A percentile compares a stretch with the other conserved stretches of the same genome.
Conservation (phyloP, 805 yeast species). For the Candida sonorensis region DNA sequence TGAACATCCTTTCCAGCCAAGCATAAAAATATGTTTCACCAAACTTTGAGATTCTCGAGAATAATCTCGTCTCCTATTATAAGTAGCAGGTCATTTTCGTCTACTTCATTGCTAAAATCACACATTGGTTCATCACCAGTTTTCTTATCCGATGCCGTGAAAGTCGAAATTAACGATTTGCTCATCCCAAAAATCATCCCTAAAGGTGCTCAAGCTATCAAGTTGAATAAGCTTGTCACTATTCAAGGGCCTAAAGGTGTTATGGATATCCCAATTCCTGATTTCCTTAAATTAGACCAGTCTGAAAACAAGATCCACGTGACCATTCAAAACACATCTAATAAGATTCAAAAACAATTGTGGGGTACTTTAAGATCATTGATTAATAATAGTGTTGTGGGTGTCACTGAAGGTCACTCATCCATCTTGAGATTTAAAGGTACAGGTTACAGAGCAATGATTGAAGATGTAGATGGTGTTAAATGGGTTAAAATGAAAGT, state of each 20-base stretch:
- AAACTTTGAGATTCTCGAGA: background rate
- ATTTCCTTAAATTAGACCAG: constrained; percentile 48
- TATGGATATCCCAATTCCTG: constrained; percentile 60
- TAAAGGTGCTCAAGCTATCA: constrained; percentile 57
- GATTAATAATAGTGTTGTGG: constrained; percentile 70
- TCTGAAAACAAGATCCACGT: constrained; percentile 27
- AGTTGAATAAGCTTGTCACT: constrained; percentile 50
- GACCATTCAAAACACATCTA: constrained; percentile 51
- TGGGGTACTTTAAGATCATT: constrained; percentile 93
- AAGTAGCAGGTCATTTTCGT: constrained; percentile 32
- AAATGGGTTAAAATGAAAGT: constrained; percentile 70
- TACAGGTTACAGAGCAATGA: constrained; percentile 88
- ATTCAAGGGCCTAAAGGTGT: constrained; percentile 76
- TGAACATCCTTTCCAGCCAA: too few relatives aligned
- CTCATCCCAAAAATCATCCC: constrained; percentile 53
- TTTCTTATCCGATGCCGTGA: constrained; percentile 55
- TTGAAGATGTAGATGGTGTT: constrained; percentile 52
- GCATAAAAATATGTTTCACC: background rate
- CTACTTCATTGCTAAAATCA: constrained; percentile 32
- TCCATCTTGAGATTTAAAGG: constrained; percentile 87
- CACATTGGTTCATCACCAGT: constrained; percentile 82
- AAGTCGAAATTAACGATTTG: constrained; percentile 38
- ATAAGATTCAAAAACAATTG: constrained; percentile 71
- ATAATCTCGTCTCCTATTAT: background rate
- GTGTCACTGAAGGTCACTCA: constrained; percentile 91